Conservation (phyloP, 805 yeast species). For the Starmera quercuum region DNA sequence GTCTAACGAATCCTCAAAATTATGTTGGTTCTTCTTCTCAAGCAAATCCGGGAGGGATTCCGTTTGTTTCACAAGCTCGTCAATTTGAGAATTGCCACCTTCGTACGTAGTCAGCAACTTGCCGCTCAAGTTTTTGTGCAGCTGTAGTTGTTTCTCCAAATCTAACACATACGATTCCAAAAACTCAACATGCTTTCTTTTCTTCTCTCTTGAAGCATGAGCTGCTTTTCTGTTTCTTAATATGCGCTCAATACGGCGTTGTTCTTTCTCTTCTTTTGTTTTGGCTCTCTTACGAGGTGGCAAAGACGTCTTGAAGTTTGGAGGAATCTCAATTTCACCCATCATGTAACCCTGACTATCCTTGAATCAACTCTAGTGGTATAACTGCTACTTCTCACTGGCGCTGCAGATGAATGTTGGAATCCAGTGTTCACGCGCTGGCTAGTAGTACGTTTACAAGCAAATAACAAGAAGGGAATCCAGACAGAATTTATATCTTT, state of each 20-base stretch:
- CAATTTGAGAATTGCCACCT: constrained; percentile 13
- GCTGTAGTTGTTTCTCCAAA: constrained; percentile 16
- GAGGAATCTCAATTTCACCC: constrained; percentile 23
- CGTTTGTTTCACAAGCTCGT: constrained; percentile 7
- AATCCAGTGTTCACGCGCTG: too few species aligned
- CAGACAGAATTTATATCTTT: too few species aligned
- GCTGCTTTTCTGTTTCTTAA: constrained; percentile 94
- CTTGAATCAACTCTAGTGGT: too few species aligned
- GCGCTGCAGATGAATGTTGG: too few species aligned
- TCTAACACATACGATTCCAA: constrained; percentile 41
- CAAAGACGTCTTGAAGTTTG: constrained; percentile 40
- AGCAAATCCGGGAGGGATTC: constrained; percentile 15
- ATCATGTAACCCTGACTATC: constrained; percentile 8
- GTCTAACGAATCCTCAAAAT: constrained; percentile 7
- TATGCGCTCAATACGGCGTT: constrained; percentile 87
- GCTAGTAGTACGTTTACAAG: too few species aligned
- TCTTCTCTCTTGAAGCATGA: constrained; percentile 94
- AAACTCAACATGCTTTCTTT: constrained; percentile 83
- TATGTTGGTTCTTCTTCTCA: constrained; percentile 14
- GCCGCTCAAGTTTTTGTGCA: constrained; percentile 10
- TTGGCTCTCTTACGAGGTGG: constrained; percentile 97
- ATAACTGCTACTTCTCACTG: too few species aligned
- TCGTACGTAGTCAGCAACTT: constrained; percentile 8
- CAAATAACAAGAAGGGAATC: too few species aligned
- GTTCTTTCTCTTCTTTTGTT: constrained; percentile 95